Percentiles rank a stretch among this genome's conserved stretches.
phyloP scores from a whole-genome alignment of 306 rosid species.

The Glycine tomentella region DNA sequence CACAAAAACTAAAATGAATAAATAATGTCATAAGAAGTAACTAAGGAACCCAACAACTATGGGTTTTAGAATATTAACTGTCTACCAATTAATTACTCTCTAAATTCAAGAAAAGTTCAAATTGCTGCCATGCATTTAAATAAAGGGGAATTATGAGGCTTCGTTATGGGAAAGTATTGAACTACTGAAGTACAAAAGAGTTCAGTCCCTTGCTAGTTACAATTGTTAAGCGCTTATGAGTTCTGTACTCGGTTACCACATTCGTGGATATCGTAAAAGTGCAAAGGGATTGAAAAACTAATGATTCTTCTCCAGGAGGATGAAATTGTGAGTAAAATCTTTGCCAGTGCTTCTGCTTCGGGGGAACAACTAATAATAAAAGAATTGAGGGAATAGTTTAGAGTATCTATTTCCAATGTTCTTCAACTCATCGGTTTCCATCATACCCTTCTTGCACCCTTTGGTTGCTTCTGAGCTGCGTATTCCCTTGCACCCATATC shows the following conservation, averaged over 20 bases:
- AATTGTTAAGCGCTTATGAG: no score
- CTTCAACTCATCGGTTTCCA: not conserved
- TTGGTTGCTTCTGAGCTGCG: not conserved
- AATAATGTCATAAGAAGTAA: conserved; percentile 24
- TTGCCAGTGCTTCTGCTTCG: conserved; percentile 28
- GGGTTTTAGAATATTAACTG: no score
- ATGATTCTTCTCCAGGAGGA: conserved; percentile 24
- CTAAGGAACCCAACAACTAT: no score
- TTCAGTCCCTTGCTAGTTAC: no score
- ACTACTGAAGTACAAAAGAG: conserved; percentile 20
- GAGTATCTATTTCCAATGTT: conserved; percentile 5
- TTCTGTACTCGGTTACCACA: no score
- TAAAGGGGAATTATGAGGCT: conserved; percentile 1
- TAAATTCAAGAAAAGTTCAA: conserved; percentile 14
- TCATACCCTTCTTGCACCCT: not conserved
- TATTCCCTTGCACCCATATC: not conserved
- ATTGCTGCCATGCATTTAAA: not conserved
- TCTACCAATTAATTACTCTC: not conserved
- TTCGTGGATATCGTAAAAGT: no score
- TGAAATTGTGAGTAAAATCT: not conserved
- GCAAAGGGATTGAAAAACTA: conserved; percentile 11
- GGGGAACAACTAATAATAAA: conserved; percentile 40
- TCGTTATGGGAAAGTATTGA: conserved; percentile 39
- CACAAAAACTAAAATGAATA: conserved; percentile 37
- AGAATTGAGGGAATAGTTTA: not conserved